Evolutionary conservation across 2,329 filamentous ascomycete species (phyloP).

Genomic region (Calonectria hawksworthii): DNA sequence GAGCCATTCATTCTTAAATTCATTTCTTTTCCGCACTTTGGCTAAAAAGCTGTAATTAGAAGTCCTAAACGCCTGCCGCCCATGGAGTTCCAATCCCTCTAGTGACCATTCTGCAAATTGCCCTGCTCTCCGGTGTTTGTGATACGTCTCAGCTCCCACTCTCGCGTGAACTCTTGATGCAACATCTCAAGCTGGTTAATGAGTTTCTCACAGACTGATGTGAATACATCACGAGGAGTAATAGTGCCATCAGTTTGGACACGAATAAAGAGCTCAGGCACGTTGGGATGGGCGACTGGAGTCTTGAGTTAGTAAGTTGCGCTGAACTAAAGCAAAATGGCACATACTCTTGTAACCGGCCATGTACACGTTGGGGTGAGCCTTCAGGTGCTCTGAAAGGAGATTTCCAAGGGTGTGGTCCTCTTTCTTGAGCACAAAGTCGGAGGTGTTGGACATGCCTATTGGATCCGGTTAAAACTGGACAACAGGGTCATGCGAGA

Average conservation of each 20-base stretch:
- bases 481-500: neutral
- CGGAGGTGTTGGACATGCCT: constrained; percentile 92
- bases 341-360: constrained; percentile 87
- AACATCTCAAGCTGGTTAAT: constrained; percentile 85
- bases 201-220: constrained; percentile 84
- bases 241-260: constrained; percentile 93
- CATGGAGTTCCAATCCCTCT: constrained; percentile 32
- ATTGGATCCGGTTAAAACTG: constrained; percentile 12
- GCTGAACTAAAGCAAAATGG: neutral
- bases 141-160: constrained; percentile 91
- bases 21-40: constrained; percentile 30
- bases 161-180: constrained; percentile 90
- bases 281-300: constrained; percentile 71
- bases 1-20: constrained; percentile 36
- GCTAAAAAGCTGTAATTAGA: constrained; percentile 40
- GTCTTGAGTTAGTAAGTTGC: constrained; percentile 19
- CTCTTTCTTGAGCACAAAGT: constrained; percentile 97
- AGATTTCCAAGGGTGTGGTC: constrained; percentile 97
- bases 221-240: constrained; percentile 89
- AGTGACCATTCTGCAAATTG: constrained; percentile 57
- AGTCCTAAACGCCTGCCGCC: constrained; percentile 45
- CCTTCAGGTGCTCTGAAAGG: constrained; percentile 86
- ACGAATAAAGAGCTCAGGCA: constrained; percentile 76
- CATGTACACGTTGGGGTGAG: constrained; percentile 87
- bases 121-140: constrained; percentile 75